These are phyloP conservation scores for Babesia microti DNA, from an alignment of 169 alveolate species.

Conservation along the genomic window DNA sequence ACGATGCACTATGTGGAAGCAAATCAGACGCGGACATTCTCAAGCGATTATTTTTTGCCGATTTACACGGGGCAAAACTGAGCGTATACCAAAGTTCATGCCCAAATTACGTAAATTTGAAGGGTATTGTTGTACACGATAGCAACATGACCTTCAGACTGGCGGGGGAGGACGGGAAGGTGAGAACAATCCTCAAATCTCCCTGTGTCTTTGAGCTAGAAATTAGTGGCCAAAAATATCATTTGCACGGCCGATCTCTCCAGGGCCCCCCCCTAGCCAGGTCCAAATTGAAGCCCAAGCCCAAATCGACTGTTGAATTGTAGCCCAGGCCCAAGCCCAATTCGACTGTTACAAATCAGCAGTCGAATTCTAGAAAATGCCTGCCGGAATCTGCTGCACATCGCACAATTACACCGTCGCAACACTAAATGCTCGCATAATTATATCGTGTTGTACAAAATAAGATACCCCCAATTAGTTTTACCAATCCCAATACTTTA, in stretches of 20 bases:
- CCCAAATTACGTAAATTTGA: constrained; percentile 31
- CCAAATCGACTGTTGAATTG: neutral
- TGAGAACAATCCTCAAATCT: constrained; percentile 18
- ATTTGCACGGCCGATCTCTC: constrained; percentile 29
- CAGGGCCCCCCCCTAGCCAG: constrained; percentile 37
- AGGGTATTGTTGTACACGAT: constrained; percentile 28
- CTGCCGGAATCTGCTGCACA: neutral
- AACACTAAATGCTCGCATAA: neutral
- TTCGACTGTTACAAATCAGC: neutral
- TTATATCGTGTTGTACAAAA: neutral
- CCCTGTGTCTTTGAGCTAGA: constrained; percentile 18
- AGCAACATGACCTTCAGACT: constrained; percentile 35
- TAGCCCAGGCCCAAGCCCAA: neutral
- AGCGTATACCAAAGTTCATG: constrained; percentile 19
- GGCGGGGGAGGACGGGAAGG: constrained; percentile 11
- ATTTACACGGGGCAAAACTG: constrained; percentile 32
- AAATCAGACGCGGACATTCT: constrained; percentile 11
- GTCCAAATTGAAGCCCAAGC: constrained; percentile 6
- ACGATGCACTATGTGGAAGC: constrained; percentile 19
- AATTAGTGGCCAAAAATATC: constrained; percentile 19
- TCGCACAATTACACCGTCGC: too few relatives aligned
- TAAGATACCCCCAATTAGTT: neutral
- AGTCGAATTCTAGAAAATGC: neutral
- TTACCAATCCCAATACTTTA: constrained; percentile 30
- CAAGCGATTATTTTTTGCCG: constrained; percentile 22